A percentile compares a stretch with the other conserved stretches of the same genome.
These are phyloP conservation scores for Colletotrichum sublineola DNA, from an alignment of 2,329 filamentous ascomycete genomes.

Conservation along the genomic window DNA sequence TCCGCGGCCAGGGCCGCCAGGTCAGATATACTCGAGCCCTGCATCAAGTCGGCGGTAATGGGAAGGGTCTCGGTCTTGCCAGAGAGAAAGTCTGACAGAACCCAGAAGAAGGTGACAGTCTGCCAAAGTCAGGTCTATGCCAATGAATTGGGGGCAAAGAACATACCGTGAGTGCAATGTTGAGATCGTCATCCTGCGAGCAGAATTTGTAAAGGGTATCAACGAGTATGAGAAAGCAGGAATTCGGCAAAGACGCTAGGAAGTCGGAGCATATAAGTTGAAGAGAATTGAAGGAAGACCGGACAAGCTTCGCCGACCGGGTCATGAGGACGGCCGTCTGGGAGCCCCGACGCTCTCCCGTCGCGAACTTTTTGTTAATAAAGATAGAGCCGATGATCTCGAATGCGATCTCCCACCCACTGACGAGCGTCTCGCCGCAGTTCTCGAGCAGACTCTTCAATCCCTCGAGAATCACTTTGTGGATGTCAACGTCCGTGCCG, in stretches of 20 bases:
- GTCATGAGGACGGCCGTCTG: conserved; percentile 59
- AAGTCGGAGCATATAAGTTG: conserved; percentile 98
- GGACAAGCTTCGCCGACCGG: conserved; percentile 80
- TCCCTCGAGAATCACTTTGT: conserved; percentile 83
- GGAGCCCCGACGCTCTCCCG: conserved; percentile 51
- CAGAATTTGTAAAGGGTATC: conserved; percentile 92
- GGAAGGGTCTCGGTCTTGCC: conserved; percentile 69
- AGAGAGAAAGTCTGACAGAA: conserved; percentile 88
- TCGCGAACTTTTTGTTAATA: conserved; percentile 55
- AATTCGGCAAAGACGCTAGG: conserved; percentile 77
- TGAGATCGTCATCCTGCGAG: conserved; percentile 90
- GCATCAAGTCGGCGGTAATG: conserved; percentile 69
- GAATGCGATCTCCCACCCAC: conserved; percentile 89
- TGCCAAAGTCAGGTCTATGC: conserved; percentile 51
- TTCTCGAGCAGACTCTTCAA: conserved; percentile 87
- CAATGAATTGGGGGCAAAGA: conserved; percentile 23
- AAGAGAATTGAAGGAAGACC: conserved; percentile 88
- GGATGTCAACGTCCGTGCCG: conserved; percentile 81
- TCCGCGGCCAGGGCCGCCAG: conserved; percentile 70
- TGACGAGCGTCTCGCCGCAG: conserved; percentile 84
- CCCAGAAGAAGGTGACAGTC: conserved; percentile 97
- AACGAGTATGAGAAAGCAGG: conserved; percentile 82
- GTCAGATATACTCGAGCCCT: conserved; percentile 64
- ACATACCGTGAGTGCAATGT: conserved; percentile 89
- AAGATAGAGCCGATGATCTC: conserved; percentile 89